Base-by-base conservation (phyloP, 2,329 filamentous ascomycete species). In the Dactylellina parvicollis region DNA sequence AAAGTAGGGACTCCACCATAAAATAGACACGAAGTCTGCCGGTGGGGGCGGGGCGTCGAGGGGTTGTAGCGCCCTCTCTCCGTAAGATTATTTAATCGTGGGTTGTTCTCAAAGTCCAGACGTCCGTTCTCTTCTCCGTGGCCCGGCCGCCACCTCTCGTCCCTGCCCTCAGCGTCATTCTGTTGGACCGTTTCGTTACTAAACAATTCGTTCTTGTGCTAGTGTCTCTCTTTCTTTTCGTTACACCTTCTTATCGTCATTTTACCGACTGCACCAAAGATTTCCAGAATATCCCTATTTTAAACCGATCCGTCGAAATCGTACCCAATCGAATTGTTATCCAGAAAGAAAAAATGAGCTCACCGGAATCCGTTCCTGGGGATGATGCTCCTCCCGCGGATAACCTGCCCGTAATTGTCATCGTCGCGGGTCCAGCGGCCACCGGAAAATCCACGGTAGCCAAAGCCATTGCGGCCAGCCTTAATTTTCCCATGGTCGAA, bases 371-470 rank as follows among this genome's bases (percentile, higher is more conserved):
- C 4, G 26, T 9, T 10, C 36, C 34, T 42, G 34, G 30, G 52
- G 52, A 28, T 10, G 14, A 8, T 16, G 4, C 16, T 16, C 52
- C 20, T 7, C 24, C 32, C 22, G 7, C 24, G 9, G 34, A 42
- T 28, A 50, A 40, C 22, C 18, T 65, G 49, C 70, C 70, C 10
- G 47, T 40, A 5, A 74, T 74, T 18, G 64, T 74, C n/a, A 69
- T 74, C 18, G 64, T 74, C 4, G 70, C 70, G 1, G 70, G 70
- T 0, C 70, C 70, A 16, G 10, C 70, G 32, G 61, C 70, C 18
- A 74, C 70, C 14, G 70, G 70, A 1, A 74, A 74, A 49, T 57
- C 70, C 1, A 74, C 70, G 2, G 70, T 74, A n/a, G 70, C 70
- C n/a, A 44, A 22, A 40, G 62, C 62, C n/a, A 56, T 74, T 42